Percentiles rank a stretch among this genome's conserved stretches.
Evolutionary conservation across 148 eudicot species (phyloP).

Genomic region (Bassia scoparia): DNA sequence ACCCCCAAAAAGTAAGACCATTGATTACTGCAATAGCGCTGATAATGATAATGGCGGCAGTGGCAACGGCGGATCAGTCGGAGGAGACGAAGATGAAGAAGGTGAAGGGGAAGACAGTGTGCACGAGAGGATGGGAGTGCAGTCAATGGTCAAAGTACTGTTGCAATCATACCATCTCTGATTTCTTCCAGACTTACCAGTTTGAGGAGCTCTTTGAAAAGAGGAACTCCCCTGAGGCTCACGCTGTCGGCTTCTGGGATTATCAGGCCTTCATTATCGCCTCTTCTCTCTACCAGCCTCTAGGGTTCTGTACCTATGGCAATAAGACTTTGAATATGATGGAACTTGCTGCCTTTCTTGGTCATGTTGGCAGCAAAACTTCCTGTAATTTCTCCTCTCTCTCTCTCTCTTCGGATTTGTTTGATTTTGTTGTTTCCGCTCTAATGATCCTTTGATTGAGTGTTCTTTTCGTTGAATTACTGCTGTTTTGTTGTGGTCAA

Average conservation of each 20-base stretch:
- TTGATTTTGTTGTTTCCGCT: background rate
- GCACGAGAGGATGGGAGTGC: conserved; percentile 82
- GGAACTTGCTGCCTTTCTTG: conserved; percentile 86
- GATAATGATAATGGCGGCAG: background rate
- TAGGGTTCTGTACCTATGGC: conserved; percentile 84
- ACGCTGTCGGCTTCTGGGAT: conserved; percentile 92
- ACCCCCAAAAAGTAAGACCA: conserved; percentile 8
- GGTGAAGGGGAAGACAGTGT: conserved; percentile 61
- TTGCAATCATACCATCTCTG: conserved; percentile 77
- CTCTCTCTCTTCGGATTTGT: background rate
- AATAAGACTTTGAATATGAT: conserved; percentile 51
- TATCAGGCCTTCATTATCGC: conserved; percentile 69
- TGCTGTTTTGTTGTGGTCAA: too few relatives aligned
- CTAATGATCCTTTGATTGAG: background rate
- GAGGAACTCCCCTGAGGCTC: conserved; percentile 70
- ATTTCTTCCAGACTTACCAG: conserved; percentile 66
- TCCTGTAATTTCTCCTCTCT: conserved; percentile 52
- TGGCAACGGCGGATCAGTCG: conserved; percentile 26
- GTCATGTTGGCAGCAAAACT: conserved; percentile 85
- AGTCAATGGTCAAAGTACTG: conserved; percentile 49
- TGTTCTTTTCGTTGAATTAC: background rate
- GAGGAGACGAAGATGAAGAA: conserved; percentile 40
- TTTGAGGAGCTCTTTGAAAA: conserved; percentile 79
- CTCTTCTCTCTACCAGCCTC: conserved; percentile 51
- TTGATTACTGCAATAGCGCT: background rate